Evolutionary conservation across 495 filamentous ascomycete genomes (phyloP).

Genomic region (Halenospora varia): DNA sequence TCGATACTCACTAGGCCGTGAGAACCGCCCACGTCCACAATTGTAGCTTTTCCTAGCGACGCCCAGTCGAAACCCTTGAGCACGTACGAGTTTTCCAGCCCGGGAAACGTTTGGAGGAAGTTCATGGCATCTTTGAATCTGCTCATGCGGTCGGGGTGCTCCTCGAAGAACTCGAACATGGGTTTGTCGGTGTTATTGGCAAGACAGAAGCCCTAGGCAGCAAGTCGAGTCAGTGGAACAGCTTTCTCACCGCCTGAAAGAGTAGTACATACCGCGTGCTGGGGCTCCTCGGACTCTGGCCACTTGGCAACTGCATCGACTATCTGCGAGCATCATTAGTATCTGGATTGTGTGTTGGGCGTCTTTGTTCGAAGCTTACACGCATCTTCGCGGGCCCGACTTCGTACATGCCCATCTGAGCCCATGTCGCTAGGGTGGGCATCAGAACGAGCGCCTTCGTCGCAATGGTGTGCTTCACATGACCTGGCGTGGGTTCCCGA

Average conservation of each 20-base stretch:
- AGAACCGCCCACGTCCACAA: conserved; percentile 42
- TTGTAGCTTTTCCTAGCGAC: conserved; percentile 6
- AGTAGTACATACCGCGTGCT: neutral
- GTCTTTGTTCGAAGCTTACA: neutral
- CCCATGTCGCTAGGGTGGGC: neutral
- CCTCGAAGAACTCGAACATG: conserved; percentile 43
- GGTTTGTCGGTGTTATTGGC: conserved; percentile 41
- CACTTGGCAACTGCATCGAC: neutral
- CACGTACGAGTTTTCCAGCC: conserved; percentile 25
- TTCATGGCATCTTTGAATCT: conserved; percentile 49
- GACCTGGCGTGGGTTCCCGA: neutral
- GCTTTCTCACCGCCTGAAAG: neutral
- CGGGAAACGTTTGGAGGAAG: conserved; percentile 22
- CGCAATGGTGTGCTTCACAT: neutral
- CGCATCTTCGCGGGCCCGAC: neutral
- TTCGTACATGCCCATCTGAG: neutral
- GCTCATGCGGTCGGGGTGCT: conserved; percentile 36
- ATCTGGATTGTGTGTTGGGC: neutral
- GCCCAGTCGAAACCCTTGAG: conserved; percentile 26
- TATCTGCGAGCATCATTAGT: neutral
- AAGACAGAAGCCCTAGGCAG: conserved; percentile 36
- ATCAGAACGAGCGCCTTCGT: neutral
- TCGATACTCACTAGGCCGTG: conserved; percentile 48
- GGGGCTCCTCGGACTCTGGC: neutral
- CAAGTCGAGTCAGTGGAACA: neutral